Base-by-base conservation (phyloP, 176 grass and related monocot species). In the Raddia distichophylla region DNA sequence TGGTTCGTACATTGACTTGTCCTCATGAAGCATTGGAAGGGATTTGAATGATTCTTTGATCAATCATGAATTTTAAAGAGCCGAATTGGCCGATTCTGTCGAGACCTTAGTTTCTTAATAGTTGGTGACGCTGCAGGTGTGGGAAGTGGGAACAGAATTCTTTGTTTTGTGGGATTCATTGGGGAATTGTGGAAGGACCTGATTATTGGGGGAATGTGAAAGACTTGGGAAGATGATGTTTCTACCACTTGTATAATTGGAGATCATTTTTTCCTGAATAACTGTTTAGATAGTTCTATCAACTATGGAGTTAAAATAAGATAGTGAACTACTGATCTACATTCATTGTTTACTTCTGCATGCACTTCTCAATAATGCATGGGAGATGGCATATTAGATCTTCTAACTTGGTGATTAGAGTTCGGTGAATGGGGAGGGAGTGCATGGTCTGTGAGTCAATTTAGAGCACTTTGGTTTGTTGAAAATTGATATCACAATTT, bases 221-320 rank as follows among this genome's bases (percentile, higher is more conserved):
- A n/a, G 60, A 57, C 6, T 75, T 2, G 18, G 37, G 6, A 52
- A 47, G 56, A 80, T 71, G 40, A 17, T 19, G 12, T 75, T 64
- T 33, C 60, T 52, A 35, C 63, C 20, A 16, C 60, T 58, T 66
- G 20, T 67, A 55, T 64, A 70, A 5, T 61, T 55, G 20, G 47
- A 76, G 64, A 22, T 56, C 37, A 56, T 54, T 76, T 49, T 22
- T 22, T 81, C 49, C 49, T 85, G 27, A 64, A 76, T n/a, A 54
- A 56, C 0, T 55, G 61, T 57, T 67, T 72, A 6, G 49, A 72
- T 70, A 15, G 27, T 15, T n/a, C 37, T 40, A 40, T 8, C 5
- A 80, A 37, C 11, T 71, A 40, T 57, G 61, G 60, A 48, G 49
- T 67, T 37, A 37, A 1, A 20, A 48, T 20, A 64, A 4, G 22